Percentiles rank a stretch among this genome's conserved stretches.
These are phyloP conservation scores for Plasmodium fragile DNA, from an alignment of 169 alveolate genomes.

Conservation along the genomic window DNA sequence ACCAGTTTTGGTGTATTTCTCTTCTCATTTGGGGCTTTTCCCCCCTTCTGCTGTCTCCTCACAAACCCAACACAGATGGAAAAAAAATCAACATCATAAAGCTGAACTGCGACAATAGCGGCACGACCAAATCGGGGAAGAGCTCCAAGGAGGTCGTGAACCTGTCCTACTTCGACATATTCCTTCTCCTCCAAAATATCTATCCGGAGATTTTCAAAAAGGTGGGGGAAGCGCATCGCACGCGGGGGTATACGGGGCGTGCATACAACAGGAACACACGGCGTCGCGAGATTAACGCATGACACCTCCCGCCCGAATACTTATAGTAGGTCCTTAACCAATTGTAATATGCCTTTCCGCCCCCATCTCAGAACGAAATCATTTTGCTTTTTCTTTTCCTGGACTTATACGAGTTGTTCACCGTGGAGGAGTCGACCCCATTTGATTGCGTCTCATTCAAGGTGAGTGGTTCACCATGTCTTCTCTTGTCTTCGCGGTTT, in stretches of 20 bases:
- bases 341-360: not conserved
- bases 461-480: not conserved
- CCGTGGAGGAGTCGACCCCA: conserved; percentile 31
- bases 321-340: not conserved
- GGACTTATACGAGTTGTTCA: conserved; percentile 45
- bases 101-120: conserved; percentile 16
- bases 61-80: conserved; percentile 6
- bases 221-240: not conserved
- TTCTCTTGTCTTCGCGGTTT: not conserved
- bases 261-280: too few relatives aligned
- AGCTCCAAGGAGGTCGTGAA: conserved; percentile 38
- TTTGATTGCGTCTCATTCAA: conserved; percentile 69
- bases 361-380: conserved; percentile 42
- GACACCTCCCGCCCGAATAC: not conserved
- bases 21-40: not conserved
- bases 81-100: conserved; percentile 46
- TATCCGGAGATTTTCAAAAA: conserved; percentile 64
- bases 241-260: too few relatives aligned
- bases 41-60: not conserved
- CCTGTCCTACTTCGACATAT: conserved; percentile 53
- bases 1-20: not conserved
- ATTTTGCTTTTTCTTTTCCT: conserved; percentile 53
- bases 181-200: conserved; percentile 40
- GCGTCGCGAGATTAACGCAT: not conserved
- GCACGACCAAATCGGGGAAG: not conserved